Evolutionary conservation across 225 moss, liverwort and hornwort species (phyloP).

Genomic region (Polytrichum commune): DNA sequence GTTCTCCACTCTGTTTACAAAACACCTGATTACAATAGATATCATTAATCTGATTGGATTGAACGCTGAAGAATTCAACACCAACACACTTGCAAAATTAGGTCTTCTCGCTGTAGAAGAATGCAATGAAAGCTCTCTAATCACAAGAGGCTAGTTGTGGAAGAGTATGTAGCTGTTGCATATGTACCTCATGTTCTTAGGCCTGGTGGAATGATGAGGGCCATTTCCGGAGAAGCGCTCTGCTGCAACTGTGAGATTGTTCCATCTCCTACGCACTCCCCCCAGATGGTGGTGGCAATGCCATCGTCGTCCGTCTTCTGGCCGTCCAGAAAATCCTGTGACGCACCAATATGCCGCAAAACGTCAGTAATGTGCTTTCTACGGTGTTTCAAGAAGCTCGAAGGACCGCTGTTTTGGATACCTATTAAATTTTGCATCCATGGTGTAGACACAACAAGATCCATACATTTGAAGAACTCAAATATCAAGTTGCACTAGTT

Average conservation of each 20-base stretch:
- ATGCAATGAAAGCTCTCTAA: background rate
- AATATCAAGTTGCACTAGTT: too few species aligned
- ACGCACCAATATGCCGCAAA: background rate
- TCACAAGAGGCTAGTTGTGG: slow-evolving; percentile 21
- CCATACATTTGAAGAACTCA: too few species aligned
- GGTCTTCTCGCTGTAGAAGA: background rate
- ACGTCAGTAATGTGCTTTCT: too few species aligned
- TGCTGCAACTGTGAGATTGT: slow-evolving; percentile 38
- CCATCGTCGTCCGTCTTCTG: slow-evolving; percentile 12
- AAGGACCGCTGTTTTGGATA: too few species aligned
- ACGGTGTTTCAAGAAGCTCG: too few species aligned
- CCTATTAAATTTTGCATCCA: too few species aligned
- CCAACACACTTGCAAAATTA: background rate
- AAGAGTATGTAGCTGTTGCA: slow-evolving; percentile 14
- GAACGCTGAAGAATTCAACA: background rate
- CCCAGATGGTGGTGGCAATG: slow-evolving; percentile 14
- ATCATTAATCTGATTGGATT: background rate
- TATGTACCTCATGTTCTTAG: slow-evolving; percentile 44
- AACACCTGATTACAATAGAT: background rate
- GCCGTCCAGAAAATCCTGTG: slow-evolving; percentile 36
- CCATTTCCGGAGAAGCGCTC: slow-evolving; percentile 49
- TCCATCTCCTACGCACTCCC: slow-evolving; percentile 31
- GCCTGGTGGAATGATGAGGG: slow-evolving; percentile 32
- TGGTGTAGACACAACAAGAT: too few species aligned
- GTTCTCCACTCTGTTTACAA: background rate